These are phyloP conservation scores for Orbilia quercus DNA, from an alignment of 2,329 filamentous ascomycete genomes.

Conservation along the genomic window DNA sequence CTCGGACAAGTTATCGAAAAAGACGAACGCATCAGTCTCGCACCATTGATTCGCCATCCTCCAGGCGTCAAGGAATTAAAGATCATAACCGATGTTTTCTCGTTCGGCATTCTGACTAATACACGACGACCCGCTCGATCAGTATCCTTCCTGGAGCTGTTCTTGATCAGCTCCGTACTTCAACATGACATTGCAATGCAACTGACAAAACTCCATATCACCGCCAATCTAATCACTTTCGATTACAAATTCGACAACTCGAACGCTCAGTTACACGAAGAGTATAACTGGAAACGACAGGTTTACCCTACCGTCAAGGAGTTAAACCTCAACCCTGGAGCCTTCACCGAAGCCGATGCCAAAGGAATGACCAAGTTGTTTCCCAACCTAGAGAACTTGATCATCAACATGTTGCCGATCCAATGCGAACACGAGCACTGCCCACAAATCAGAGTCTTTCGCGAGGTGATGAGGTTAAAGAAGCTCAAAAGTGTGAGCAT, in stretches of 20 bases:
- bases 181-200: neutral
- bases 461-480: neutral
- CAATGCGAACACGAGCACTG: neutral
- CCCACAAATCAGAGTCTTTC: neutral
- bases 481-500: neutral
- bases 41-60: neutral
- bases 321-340: neutral
- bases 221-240: neutral
- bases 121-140: neutral
- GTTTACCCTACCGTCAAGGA: constrained; percentile 4
- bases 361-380: constrained; percentile 2
- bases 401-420: neutral
- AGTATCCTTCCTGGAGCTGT: neutral
- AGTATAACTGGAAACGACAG: neutral
- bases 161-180: constrained; percentile 7
- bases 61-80: neutral
- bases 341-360: neutral
- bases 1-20: constrained; percentile 8
- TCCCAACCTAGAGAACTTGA: neutral
- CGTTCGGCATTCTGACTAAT: neutral
- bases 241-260: neutral
- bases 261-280: neutral
- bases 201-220: neutral
- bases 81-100: constrained; percentile 5
- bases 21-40: neutral